These are phyloP conservation scores for Alternaria viburni DNA, from an alignment of 2,329 filamentous ascomycete species.

Conservation along the genomic window DNA sequence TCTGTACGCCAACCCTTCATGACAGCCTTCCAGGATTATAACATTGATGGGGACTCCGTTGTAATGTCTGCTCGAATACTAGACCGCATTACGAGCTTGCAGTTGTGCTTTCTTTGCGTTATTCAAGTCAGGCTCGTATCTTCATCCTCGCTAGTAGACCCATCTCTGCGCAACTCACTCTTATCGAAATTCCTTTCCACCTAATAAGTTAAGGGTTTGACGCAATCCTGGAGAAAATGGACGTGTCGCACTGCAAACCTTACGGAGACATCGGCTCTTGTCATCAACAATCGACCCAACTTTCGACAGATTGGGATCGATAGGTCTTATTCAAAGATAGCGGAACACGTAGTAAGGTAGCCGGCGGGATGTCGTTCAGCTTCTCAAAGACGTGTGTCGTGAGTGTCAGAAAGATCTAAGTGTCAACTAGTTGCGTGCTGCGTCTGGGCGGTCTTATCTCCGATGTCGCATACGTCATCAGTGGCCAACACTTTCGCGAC, in stretches of 20 bases:
- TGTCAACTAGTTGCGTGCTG: background rate
- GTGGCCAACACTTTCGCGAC: conserved; percentile 8
- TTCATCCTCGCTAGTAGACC: background rate
- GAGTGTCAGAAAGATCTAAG: background rate
- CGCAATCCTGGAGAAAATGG: background rate
- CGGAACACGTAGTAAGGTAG: too few relatives aligned
- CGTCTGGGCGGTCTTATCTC: background rate
- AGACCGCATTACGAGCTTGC: background rate
- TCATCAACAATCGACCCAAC: background rate
- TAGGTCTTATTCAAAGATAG: background rate
- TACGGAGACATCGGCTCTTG: background rate
- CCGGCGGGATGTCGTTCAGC: too few relatives aligned
- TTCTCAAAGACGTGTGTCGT: background rate
- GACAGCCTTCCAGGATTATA: conserved; percentile 67
- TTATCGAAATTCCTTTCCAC: background rate
- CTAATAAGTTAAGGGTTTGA: background rate
- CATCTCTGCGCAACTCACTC: background rate
- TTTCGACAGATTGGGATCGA: background rate
- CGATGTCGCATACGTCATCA: conserved; percentile 8
- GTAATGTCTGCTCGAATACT: background rate
- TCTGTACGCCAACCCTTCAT: conserved; percentile 89
- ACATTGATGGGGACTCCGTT: conserved; percentile 28
- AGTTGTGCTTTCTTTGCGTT: background rate
- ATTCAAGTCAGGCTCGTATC: background rate
- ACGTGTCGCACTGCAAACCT: background rate